Base-by-base conservation (phyloP, 208 protist species). In the Leptomonas pyrrhocoris region DNA sequence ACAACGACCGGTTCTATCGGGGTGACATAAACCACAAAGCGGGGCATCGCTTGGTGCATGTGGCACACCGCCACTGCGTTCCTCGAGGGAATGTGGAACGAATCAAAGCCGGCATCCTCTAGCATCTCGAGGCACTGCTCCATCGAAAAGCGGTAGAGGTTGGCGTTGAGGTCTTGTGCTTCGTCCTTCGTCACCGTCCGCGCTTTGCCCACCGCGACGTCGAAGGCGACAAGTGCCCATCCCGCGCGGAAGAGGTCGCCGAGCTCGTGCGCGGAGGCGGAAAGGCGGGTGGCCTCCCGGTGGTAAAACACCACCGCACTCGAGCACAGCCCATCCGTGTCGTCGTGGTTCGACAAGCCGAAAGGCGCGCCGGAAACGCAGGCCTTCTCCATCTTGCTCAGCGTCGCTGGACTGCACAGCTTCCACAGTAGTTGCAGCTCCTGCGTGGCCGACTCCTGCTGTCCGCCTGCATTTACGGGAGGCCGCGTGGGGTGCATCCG, bases 51-150 rank as follows among this genome's bases (percentile, higher is more conserved):
- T 64, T 91, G 85, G 43, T 76, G 58, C 57, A 77, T 62, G 66
- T 88, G 65, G 73, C 73, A 88, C 51, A 93, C 36, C 49, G 76
- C 81, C 53, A 88, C 79, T 2, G 82, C 83, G 59, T 81, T 77
- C 45, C 70, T 73, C 48, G 70, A 64, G 28, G 66, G 64, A 30
- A 93, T 66, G 30, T 56, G 49, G 40, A 93, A 77, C 48, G 77
- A 74, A 71, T 93, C 84, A 71, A 85, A 93, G 42, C 84, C 84
- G 19, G 80, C 87, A 36, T 86, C 81, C 46, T 79, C 45, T 56
- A 93, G 80, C 73, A 87, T 86, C 48, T 83, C 83, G 34, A 82
- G 68, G 59, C 84, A 93, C 72, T 93, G 74, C 60, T 68, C 69
- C 74, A 82, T 89, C 38, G 77, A 73, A 66, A 85, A 90, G 65